Evolutionary conservation across 2,329 filamentous ascomycete species (phyloP).

Genomic region (Xylariaceae sp.): DNA sequence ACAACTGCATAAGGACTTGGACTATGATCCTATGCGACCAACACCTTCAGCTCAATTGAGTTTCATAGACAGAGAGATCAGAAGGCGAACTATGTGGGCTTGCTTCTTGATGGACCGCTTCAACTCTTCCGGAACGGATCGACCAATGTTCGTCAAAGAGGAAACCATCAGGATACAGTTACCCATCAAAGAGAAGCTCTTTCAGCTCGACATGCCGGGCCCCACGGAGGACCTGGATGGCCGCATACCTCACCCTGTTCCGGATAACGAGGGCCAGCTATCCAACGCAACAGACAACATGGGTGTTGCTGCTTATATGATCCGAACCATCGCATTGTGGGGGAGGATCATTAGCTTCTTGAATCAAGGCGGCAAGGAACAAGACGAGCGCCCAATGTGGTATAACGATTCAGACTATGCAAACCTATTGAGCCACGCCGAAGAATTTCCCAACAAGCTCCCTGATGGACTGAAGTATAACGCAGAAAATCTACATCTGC

Average conservation of each 20-base stretch:
- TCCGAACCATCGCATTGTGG: constrained; percentile 82
- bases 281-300: constrained; percentile 75
- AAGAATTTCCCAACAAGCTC: constrained; percentile 65
- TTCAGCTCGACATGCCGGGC: constrained; percentile 85
- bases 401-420: constrained; percentile 73
- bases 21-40: constrained; percentile 70
- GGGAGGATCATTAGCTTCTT: constrained; percentile 85
- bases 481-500: constrained; percentile 75
- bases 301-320: constrained; percentile 89
- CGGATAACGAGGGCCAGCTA: constrained; percentile 60
- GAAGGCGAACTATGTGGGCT: constrained; percentile 94
- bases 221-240: constrained; percentile 81
- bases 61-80: constrained; percentile 89
- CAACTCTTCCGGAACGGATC: constrained; percentile 90
- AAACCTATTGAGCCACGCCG: constrained; percentile 64
- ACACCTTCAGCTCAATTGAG: constrained; percentile 65
- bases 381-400: constrained; percentile 77
- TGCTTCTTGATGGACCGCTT: constrained; percentile 97
- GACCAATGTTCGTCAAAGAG: constrained; percentile 86
- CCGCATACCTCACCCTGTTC: constrained; percentile 58
- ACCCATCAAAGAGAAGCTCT: constrained; percentile 85
- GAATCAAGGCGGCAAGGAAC: constrained; percentile 81
- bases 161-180: constrained; percentile 85
- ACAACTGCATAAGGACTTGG: constrained; percentile 87
- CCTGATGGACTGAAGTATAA: constrained; percentile 72